Evolutionary conservation across 331 rosid species (phyloP).

Genomic region (Arachis monticola): DNA sequence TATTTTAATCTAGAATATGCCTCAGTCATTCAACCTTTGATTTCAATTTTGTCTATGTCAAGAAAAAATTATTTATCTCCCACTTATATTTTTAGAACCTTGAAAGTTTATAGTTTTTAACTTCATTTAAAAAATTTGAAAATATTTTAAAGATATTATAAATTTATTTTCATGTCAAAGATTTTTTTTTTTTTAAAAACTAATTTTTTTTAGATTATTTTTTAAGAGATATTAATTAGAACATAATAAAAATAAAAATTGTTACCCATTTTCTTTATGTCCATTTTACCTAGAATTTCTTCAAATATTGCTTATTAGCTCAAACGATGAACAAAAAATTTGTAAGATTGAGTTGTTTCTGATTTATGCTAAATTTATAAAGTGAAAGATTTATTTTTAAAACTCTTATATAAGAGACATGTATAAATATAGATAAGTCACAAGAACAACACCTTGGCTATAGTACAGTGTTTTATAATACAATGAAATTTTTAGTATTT

Average conservation of each 20-base stretch:
- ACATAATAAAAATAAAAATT: neutral
- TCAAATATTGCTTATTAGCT: neutral
- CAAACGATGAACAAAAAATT: neutral
- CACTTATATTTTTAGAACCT: too few relatives aligned
- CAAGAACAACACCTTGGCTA: neutral
- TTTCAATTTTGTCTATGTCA: neutral
- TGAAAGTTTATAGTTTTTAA: too few relatives aligned
- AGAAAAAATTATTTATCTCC: too few relatives aligned
- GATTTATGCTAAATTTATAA: neutral
- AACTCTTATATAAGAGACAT: neutral
- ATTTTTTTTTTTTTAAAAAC: too few relatives aligned
- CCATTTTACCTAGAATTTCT: neutral
- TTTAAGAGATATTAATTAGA: neutral
- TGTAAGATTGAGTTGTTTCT: neutral
- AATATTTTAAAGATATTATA: too few relatives aligned
- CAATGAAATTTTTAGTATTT: constrained; percentile 28
- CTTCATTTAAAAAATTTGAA: too few relatives aligned
- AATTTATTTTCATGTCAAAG: too few relatives aligned
- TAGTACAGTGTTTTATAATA: too few relatives aligned
- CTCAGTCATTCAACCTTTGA: neutral
- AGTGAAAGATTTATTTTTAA: neutral
- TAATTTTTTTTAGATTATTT: too few relatives aligned
- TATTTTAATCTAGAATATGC: neutral
- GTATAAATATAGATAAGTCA: neutral
- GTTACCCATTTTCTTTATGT: neutral